Evolutionary conservation across 2,329 filamentous ascomycete species (phyloP).

Genomic region (Microdochium paspali): DNA sequence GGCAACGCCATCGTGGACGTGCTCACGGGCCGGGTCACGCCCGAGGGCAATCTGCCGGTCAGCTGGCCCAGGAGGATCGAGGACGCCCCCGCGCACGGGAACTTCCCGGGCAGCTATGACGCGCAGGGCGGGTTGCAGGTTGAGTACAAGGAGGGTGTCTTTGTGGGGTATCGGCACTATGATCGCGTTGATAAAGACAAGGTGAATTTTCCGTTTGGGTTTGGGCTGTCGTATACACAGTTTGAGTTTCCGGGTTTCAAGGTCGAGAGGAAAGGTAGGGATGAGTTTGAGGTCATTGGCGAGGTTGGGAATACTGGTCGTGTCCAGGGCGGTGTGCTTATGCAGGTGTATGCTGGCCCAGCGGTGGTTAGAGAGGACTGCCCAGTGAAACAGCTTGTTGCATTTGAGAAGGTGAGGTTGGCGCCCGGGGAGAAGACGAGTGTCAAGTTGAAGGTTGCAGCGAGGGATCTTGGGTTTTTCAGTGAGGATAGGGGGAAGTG

Average conservation of each 20-base stretch:
- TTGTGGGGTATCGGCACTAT: slow-evolving; percentile 60
- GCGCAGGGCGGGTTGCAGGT: slow-evolving; percentile 43
- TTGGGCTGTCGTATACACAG: slow-evolving; percentile 52
- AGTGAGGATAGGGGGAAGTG: slow-evolving; percentile 12
- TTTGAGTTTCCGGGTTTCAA: too few species aligned
- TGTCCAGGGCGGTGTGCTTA: slow-evolving; percentile 38
- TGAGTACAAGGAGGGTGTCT: slow-evolving; percentile 61
- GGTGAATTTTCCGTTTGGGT: slow-evolving; percentile 57
- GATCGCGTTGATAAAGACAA: slow-evolving; percentile 47
- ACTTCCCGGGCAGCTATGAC: slow-evolving; percentile 44
- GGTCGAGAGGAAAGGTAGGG: too few species aligned
- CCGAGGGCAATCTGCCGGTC: slow-evolving; percentile 54
- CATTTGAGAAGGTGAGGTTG: slow-evolving; percentile 17
- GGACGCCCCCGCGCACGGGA: slow-evolving; percentile 57
- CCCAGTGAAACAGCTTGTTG: slow-evolving; percentile 19
- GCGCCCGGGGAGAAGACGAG: slow-evolving; percentile 9
- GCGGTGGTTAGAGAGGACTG: slow-evolving; percentile 5
- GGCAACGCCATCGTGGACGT: slow-evolving; percentile 61
- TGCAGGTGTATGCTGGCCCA: slow-evolving; percentile 41
- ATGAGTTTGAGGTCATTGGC: slow-evolving; percentile 33
- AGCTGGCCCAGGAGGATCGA: slow-evolving; percentile 51
- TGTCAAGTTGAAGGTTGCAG: slow-evolving; percentile 6
- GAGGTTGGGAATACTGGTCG: slow-evolving; percentile 51
- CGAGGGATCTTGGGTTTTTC: slow-evolving; percentile 18
- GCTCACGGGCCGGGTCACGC: slow-evolving; percentile 54